phyloP scores from a whole-genome alignment of 2,329 filamentous ascomycete species.

The Xylaria digitata region DNA sequence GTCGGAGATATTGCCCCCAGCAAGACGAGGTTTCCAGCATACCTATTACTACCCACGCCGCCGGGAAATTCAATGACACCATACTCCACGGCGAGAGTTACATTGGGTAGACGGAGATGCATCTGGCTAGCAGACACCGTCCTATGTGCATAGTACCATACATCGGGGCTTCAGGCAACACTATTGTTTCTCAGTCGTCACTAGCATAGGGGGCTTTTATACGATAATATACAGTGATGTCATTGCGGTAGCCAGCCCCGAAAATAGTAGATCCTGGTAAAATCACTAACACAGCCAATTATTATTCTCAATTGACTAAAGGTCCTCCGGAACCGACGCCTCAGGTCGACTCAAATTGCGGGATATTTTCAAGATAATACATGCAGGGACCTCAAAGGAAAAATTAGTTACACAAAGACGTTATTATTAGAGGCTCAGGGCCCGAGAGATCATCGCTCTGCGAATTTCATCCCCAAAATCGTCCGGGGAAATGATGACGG shows the following conservation, averaged over 20 bases:
- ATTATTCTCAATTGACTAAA: background rate
- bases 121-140: background rate
- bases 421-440: slow-evolving; percentile 10
- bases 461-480: slow-evolving; percentile 1
- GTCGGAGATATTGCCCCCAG: background rate
- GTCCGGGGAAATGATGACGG: slow-evolving; percentile 17
- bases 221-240: slow-evolving; percentile 15
- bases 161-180: background rate
- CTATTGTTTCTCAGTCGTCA: background rate
- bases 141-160: background rate
- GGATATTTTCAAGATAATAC: background rate
- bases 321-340: background rate
- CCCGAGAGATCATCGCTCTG: slow-evolving; percentile 21
- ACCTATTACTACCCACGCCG: too few relatives aligned
- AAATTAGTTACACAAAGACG: background rate
- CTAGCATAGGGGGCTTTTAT: too few relatives aligned
- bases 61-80: background rate
- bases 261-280: background rate
- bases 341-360: background rate
- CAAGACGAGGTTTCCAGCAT: background rate
- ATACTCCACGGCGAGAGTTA: background rate
- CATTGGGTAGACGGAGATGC: background rate
- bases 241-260: background rate
- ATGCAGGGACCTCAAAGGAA: slow-evolving; percentile 5
- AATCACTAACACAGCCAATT: background rate